phyloP scores from a whole-genome alignment of 805 yeast genomes.

The Starmerella sirachaensis region DNA sequence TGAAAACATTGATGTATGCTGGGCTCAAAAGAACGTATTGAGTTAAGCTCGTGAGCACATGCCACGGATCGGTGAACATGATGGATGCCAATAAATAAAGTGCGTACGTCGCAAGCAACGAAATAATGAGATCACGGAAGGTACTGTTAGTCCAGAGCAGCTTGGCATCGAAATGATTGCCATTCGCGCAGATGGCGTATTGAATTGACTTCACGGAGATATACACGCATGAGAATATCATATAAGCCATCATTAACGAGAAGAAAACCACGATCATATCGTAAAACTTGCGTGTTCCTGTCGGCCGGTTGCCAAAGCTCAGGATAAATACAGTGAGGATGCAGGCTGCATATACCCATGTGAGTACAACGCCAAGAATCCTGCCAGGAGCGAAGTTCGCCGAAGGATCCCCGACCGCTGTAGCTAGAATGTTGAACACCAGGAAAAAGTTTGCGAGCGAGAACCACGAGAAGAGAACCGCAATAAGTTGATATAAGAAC shows the following conservation, averaged over 20 bases:
- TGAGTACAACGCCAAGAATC: conserved; percentile 60
- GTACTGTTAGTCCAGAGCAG: conserved; percentile 37
- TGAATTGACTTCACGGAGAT: conserved; percentile 65
- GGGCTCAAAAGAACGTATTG: conserved; percentile 83
- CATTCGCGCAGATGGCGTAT: conserved; percentile 37
- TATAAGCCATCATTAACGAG: conserved; percentile 78
- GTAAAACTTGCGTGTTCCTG: conserved; percentile 75
- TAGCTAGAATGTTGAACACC: conserved; percentile 77
- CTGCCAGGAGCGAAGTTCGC: conserved; percentile 62
- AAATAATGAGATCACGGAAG: conserved; percentile 78
- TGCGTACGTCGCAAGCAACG: conserved; percentile 71
- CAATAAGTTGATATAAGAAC: conserved; percentile 63
- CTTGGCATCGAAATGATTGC: conserved; percentile 33
- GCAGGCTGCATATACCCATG: conserved; percentile 77
- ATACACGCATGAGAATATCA: conserved; percentile 76
- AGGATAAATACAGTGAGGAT: conserved; percentile 76
- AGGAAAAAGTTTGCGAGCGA: conserved; percentile 80
- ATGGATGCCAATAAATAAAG: conserved; percentile 70
- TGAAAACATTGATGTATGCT: conserved; percentile 77
- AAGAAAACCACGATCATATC: conserved; percentile 62
- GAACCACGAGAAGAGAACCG: conserved; percentile 80
- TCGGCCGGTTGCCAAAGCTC: conserved; percentile 88
- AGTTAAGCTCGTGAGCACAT: conserved; percentile 74
- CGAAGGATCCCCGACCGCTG: conserved; percentile 53
- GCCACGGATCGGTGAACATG: conserved; percentile 80